Evolutionary conservation across 306 rosid genomes (phyloP).

Genomic region (Datisca glomerata): DNA sequence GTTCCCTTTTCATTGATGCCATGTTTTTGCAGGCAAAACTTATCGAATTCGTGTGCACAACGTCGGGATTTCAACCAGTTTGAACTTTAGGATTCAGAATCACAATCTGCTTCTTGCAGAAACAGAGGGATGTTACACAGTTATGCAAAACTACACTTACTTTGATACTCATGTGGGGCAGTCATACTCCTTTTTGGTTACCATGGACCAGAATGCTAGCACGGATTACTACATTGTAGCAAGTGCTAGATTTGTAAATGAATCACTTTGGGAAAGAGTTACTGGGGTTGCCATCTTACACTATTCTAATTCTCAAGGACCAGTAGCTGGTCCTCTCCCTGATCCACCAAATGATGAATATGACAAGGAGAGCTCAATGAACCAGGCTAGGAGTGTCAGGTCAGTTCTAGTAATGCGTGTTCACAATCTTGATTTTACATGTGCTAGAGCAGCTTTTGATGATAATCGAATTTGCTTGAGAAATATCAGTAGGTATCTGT

Average conservation of each 20-base stretch:
- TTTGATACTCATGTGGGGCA: constrained; percentile 91
- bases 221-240: constrained; percentile 91
- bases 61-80: constrained; percentile 73
- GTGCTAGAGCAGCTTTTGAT: neutral
- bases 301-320: constrained; percentile 76
- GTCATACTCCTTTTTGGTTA: constrained; percentile 68
- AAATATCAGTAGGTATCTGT: too few species aligned
- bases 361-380: constrained; percentile 47
- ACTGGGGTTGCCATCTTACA: constrained; percentile 79
- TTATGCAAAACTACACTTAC: constrained; percentile 48
- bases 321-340: constrained; percentile 83
- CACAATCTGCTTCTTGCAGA: constrained; percentile 67
- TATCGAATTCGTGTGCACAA: constrained; percentile 78
- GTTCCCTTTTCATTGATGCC: neutral
- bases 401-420: constrained; percentile 22
- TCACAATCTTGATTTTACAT: constrained; percentile 6
- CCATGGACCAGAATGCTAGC: constrained; percentile 85
- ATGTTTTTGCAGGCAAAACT: constrained; percentile 57
- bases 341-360: constrained; percentile 58
- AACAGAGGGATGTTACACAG: constrained; percentile 66
- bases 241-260: constrained; percentile 93
- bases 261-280: constrained; percentile 69
- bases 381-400: constrained; percentile 81
- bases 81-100: constrained; percentile 85
- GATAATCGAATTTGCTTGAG: neutral